Evolutionary conservation across 768 basidiomycete genomes (phyloP).

Genomic region (Lactifluus subvellereus): DNA sequence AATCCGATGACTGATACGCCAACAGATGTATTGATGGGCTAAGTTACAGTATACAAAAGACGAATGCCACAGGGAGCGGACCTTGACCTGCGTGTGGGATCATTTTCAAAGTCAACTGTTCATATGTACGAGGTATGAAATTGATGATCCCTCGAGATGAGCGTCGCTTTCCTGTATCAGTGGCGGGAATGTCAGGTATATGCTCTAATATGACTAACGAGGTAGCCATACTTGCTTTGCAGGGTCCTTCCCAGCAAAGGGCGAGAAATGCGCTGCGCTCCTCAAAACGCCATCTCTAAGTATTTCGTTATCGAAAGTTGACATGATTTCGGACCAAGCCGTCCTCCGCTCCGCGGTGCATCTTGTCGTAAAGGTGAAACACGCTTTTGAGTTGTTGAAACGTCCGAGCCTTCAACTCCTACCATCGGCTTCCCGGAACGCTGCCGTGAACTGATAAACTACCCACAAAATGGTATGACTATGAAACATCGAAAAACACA

Average conservation of each 20-base stretch:
- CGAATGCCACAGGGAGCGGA: background rate
- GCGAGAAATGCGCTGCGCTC: background rate
- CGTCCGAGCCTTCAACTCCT: background rate
- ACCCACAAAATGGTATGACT: background rate
- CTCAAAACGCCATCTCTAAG: background rate
- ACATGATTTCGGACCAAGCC: background rate
- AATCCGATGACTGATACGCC: background rate
- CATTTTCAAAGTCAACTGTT: background rate
- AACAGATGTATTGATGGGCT: background rate
- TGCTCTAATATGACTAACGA: background rate
- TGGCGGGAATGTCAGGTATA: too few species aligned
- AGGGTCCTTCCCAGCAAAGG: background rate
- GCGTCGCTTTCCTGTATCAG: background rate
- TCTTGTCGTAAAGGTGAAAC: background rate
- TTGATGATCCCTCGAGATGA: background rate
- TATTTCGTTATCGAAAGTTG: background rate
- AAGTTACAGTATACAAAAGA: background rate
- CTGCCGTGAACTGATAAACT: background rate
- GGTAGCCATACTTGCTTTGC: background rate
- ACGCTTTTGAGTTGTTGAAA: background rate
- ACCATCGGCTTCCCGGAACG: background rate
- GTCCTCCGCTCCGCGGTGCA: background rate
- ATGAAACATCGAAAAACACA: background rate
- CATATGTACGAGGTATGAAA: background rate
- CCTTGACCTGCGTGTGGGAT: background rate